A percentile compares a stretch with the other conserved stretches of the same genome.
phyloP scores from a whole-genome alignment of 2,329 filamentous ascomycete genomes.

The Diaporthe australafricana region DNA sequence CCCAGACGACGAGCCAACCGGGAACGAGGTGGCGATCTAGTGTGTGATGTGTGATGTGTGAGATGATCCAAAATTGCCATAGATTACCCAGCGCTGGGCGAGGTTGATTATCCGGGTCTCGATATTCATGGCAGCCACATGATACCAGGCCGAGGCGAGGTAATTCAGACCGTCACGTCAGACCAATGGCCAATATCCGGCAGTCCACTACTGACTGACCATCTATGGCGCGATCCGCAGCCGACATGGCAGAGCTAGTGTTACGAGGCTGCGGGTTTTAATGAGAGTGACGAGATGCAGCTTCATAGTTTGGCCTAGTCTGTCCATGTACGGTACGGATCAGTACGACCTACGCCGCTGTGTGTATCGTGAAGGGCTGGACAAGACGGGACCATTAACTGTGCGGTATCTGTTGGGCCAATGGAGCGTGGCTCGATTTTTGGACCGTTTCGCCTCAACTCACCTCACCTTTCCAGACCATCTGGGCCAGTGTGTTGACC shows the following conservation, averaged over 20 bases:
- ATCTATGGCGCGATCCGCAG: neutral
- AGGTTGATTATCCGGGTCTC: neutral
- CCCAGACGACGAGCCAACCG: slow-evolving; percentile 14
- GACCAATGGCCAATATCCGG: slow-evolving; percentile 11
- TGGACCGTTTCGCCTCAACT: slow-evolving; percentile 17
- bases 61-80: slow-evolving; percentile 9
- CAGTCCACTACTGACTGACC: neutral
- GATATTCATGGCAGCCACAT: slow-evolving; percentile 10
- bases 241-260: slow-evolving; percentile 5
- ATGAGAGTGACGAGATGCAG: neutral
- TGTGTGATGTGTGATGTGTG: neutral
- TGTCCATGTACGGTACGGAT: no score
- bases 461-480: slow-evolving; percentile 3
- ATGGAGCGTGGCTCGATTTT: neutral
- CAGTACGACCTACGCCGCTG: no score
- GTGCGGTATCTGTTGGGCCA: neutral
- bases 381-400: neutral
- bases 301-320: no score
- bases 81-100: neutral
- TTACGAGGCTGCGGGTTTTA: slow-evolving; percentile 5
- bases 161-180: slow-evolving; percentile 18
- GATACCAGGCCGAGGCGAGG: slow-evolving; percentile 18
- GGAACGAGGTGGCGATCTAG: neutral
- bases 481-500: neutral
- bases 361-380: no score